Conservation (phyloP, 1,284 basidiomycete genomes). For the Sporisorium graminicola region DNA sequence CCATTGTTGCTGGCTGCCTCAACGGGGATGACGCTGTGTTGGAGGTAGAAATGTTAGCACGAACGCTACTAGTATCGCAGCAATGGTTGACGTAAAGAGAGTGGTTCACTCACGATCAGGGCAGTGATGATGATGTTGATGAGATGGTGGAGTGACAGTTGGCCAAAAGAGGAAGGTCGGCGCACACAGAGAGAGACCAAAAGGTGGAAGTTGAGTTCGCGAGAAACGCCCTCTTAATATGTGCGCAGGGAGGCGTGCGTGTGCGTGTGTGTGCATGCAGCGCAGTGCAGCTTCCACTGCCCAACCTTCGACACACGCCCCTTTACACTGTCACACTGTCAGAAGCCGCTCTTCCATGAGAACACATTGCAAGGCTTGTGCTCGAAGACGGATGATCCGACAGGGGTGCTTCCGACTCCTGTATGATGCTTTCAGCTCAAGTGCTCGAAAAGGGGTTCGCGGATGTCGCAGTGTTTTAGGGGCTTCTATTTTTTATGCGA, state of each 20-base stretch:
- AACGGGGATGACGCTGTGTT: conserved; percentile 2
- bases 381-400: background rate
- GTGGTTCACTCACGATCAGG: background rate
- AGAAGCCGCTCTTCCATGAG: background rate
- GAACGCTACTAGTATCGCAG: too few relatives aligned
- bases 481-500: conserved; percentile 2
- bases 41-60: too few relatives aligned
- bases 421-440: background rate
- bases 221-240: conserved; percentile 20
- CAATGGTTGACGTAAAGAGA: background rate
- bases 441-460: conserved; percentile 17
- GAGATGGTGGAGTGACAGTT: conserved; percentile 13
- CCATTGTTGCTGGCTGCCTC: conserved; percentile 13
- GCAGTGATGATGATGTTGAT: background rate
- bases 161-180: conserved; percentile 16
- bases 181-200: too few relatives aligned
- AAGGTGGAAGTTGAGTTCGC: conserved; percentile 37
- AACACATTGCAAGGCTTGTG: background rate
- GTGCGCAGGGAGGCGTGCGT: conserved; percentile 4
- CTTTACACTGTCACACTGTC: background rate
- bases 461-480: conserved; percentile 11
- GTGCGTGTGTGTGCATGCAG: background rate
- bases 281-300: background rate
- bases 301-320: too few relatives aligned
- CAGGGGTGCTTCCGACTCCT: background rate